A percentile compares a stretch with the other conserved stretches of the same genome.
phyloP scores from a whole-genome alignment of 2,329 filamentous ascomycete genomes.

The Hyphodiscus sp. region DNA sequence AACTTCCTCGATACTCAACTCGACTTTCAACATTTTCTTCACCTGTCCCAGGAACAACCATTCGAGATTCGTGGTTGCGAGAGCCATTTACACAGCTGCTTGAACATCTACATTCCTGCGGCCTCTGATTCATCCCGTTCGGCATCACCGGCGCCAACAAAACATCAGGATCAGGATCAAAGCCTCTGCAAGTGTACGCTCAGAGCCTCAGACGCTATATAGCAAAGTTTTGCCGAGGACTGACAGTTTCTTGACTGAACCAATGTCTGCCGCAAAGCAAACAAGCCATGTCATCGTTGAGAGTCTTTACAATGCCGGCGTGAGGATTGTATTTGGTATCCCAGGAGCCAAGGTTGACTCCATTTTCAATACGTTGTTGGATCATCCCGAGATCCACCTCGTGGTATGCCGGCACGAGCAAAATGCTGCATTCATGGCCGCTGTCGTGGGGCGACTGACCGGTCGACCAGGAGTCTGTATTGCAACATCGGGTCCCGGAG shows the following conservation, averaged over 20 bases:
- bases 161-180: too few species aligned
- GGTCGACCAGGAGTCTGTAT: constrained; percentile 40
- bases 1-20: neutral
- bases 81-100: too few species aligned
- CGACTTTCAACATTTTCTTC: neutral
- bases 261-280: neutral
- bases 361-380: constrained; percentile 39
- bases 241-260: neutral
- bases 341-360: constrained; percentile 43
- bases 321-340: constrained; percentile 41
- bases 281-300: constrained; percentile 11
- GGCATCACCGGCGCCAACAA: too few species aligned
- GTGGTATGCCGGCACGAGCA: constrained; percentile 43
- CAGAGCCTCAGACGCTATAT: neutral
- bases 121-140: too few species aligned
- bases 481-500: constrained; percentile 41
- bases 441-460: constrained; percentile 39
- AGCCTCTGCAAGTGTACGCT: too few species aligned
- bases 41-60: too few species aligned
- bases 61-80: too few species aligned
- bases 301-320: constrained; percentile 31
- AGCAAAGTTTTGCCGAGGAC: neutral
- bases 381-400: constrained; percentile 41
- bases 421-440: constrained; percentile 44
- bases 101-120: too few species aligned